Evolutionary conservation across 106 monocot genomes (phyloP).

Genomic region (Phalaenopsis aphrodite): DNA sequence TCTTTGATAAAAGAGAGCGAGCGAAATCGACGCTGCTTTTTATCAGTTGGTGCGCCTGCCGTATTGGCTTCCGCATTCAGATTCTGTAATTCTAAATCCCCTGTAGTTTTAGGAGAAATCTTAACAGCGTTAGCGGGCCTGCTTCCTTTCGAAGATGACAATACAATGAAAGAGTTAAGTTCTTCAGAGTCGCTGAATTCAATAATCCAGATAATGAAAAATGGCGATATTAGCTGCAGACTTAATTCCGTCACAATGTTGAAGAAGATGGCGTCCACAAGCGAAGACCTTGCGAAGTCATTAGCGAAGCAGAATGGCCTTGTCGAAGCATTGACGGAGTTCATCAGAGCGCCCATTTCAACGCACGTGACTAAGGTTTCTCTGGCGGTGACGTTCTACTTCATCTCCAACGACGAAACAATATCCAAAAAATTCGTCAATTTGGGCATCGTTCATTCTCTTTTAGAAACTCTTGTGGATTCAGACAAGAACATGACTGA

Average conservation of each 20-base stretch:
- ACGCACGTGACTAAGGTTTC: conserved; percentile 44
- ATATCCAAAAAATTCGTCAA: conserved; percentile 14
- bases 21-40: conserved; percentile 29
- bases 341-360: conserved; percentile 52
- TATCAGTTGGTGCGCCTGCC: conserved; percentile 13
- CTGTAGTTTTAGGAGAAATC: conserved; percentile 29
- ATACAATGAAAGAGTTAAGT: conserved; percentile 8
- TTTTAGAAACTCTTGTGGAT: conserved; percentile 51
- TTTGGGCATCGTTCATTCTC: conserved; percentile 25
- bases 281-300: background rate
- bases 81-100: background rate
- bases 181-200: conserved; percentile 24
- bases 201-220: conserved; percentile 22
- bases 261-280: conserved; percentile 16
- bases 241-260: conserved; percentile 29
- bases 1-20: conserved; percentile 33
- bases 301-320: conserved; percentile 18
- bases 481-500: conserved; percentile 54
- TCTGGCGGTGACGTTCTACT: conserved; percentile 33
- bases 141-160: conserved; percentile 40
- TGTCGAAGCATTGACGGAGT: conserved; percentile 27
- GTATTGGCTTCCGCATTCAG: conserved; percentile 22
- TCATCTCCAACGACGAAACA: conserved; percentile 17
- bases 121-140: conserved; percentile 22
- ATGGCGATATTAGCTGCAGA: conserved; percentile 24